A percentile compares a stretch with the other conserved stretches of the same genome.
Conservation (phyloP, 2,329 filamentous ascomycete species). For the Beauveria sp. region DNA sequence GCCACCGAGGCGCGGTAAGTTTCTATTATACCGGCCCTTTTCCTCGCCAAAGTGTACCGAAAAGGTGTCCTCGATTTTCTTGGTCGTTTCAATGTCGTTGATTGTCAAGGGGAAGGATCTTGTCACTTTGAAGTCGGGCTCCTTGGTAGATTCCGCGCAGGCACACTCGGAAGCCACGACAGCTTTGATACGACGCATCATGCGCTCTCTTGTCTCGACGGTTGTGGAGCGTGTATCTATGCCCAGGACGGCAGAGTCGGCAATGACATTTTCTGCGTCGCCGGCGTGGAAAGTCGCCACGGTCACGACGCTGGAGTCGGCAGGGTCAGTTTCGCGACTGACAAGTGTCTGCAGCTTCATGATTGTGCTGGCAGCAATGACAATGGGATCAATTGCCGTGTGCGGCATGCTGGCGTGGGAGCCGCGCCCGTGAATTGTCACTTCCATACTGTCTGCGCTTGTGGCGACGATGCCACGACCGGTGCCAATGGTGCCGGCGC, state of each 20-base stretch:
- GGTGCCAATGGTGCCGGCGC: conserved; percentile 25
- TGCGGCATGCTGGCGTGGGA: conserved; percentile 36
- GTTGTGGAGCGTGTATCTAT: conserved; percentile 33
- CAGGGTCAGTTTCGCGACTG: conserved; percentile 22
- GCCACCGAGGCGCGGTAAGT: conserved; percentile 34
- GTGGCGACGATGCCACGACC: conserved; percentile 20
- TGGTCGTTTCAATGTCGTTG: conserved; percentile 41
- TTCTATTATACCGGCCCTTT: conserved; percentile 24
- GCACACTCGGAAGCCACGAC: conserved; percentile 46
- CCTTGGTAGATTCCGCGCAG: conserved; percentile 36
- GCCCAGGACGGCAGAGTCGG: conserved; percentile 31
- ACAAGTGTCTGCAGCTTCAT: conserved; percentile 27
- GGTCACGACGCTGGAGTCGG: conserved; percentile 36
- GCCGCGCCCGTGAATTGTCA: conserved; percentile 30
- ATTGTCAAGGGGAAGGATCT: conserved; percentile 39
- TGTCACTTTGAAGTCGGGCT: conserved; percentile 35
- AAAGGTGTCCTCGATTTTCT: conserved; percentile 36
- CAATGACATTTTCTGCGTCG: conserved; percentile 36
- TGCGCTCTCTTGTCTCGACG: conserved; percentile 22
- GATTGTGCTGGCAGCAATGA: conserved; percentile 35
- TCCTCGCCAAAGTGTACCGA: conserved; percentile 32
- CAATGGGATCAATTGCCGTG: conserved; percentile 36
- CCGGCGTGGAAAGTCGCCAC: conserved; percentile 36
- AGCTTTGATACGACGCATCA: conserved; percentile 29
- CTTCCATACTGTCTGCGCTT: conserved; percentile 20